Base-by-base conservation (phyloP, 1,284 basidiomycete genomes). In the Phellinidium pouzarii region DNA sequence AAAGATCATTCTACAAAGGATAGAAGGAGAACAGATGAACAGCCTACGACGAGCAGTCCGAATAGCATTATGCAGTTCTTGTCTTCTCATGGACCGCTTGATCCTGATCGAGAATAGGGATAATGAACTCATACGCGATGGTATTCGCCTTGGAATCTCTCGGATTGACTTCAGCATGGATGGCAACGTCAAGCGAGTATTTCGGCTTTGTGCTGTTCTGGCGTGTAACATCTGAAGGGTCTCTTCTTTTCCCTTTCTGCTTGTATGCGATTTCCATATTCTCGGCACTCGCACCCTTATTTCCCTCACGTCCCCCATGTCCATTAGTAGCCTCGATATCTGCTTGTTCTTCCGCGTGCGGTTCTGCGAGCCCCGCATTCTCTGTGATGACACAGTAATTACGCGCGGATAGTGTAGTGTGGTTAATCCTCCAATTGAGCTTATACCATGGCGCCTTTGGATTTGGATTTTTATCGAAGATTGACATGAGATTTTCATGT, bases 401-500 rank as follows among this genome's bases (percentile, higher is more conserved):
- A 19, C 59, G 44, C 12, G 52, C 53, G 22, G 54, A 57, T 53
- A 59, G 56, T 7, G 53, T 60, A 36, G 54, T 53, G 37, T 23
- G 53, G 48, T 52, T 59, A 22, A 52, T 41, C 34, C 31, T 52
- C 44, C 50, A n/a, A n/a, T n/a, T n/a, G n/a, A n/a, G n/a, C n/a
- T n/a, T n/a, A n/a, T n/a, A n/a, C n/a, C n/a, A n/a, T n/a, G n/a
- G n/a, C 50, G 38, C 40, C 34, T 60, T 54, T 36, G 44, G 56
- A 31, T 52, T 46, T 44, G 56, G 58, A 46, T 56, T 57, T 55
- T 57, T 38, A 25, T 55, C 50, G 44, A 60, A 58, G 11, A 59
- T 44, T 29, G 38, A 8, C 59, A 61, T 62, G 19, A 74, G 59
- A 27, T 63, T 64, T 56, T 67, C 67, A 53, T 72, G 71, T 37